These are phyloP conservation scores for Suillus subaureus DNA, from an alignment of 768 basidiomycete genomes.

Conservation along the genomic window DNA sequence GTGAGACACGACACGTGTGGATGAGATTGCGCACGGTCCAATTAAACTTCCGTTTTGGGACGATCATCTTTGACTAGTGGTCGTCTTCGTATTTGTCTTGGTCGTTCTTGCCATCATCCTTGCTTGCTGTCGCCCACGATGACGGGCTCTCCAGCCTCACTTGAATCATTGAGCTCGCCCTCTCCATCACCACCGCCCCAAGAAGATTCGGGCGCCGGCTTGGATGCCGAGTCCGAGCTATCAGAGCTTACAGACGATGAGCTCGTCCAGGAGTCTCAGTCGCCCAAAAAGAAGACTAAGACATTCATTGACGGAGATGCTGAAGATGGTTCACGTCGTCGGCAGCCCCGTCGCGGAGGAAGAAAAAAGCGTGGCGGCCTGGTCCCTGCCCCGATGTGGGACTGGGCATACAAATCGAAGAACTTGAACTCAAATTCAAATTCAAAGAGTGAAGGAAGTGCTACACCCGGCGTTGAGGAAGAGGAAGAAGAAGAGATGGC, in stretches of 20 bases:
- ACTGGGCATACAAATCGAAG: slow-evolving; percentile 66
- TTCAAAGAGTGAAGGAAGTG: slow-evolving; percentile 52
- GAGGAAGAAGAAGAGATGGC: slow-evolving; percentile 46
- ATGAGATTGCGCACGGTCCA: slow-evolving; percentile 11
- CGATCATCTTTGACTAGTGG: slow-evolving; percentile 10
- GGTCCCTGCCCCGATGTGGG: slow-evolving; percentile 85
- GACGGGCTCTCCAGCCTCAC: slow-evolving; percentile 63
- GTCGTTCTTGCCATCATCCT: slow-evolving; percentile 1
- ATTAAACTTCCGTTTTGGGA: slow-evolving; percentile 6
- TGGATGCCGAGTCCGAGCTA: slow-evolving; percentile 74
- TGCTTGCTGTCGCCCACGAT: slow-evolving; percentile 34
- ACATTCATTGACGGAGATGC: slow-evolving; percentile 5
- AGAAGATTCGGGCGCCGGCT: slow-evolving; percentile 38
- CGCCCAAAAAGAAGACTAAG: slow-evolving; percentile 16
- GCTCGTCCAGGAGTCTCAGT: slow-evolving; percentile 49
- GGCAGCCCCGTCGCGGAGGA: slow-evolving; percentile 26
- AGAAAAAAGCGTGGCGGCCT: slow-evolving; percentile 65
- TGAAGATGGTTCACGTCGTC: slow-evolving; percentile 13
- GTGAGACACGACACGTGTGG: slow-evolving; percentile 3
- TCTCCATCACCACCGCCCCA: slow-evolving; percentile 38
- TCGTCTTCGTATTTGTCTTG: slow-evolving; percentile 4
- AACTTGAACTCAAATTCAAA: slow-evolving; percentile 35
- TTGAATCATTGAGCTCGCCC: slow-evolving; percentile 69
- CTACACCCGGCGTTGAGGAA: slow-evolving; percentile 36
- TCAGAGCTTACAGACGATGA: slow-evolving; percentile 86